Percentiles rank a stretch among this genome's conserved stretches.
phyloP scores from a whole-genome alignment of 495 filamentous ascomycete genomes.

The Trichoderma parareesei region DNA sequence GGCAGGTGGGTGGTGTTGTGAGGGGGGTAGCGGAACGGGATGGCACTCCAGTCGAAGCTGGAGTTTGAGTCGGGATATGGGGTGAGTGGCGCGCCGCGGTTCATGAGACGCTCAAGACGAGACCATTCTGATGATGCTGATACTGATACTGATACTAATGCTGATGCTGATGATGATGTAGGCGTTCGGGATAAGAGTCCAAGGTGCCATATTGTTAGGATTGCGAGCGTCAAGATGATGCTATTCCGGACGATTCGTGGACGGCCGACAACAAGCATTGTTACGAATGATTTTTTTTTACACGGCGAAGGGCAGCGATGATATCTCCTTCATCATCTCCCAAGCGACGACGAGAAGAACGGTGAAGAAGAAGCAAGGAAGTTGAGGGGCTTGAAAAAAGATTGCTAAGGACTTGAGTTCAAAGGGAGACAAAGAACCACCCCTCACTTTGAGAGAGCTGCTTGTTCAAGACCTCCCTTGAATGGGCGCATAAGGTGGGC shows the following conservation, averaged over 20 bases:
- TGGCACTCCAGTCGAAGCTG: constrained; percentile 51
- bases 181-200: not conserved
- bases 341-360: no score
- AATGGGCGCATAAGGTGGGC: no score
- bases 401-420: no score
- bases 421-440: no score
- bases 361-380: no score
- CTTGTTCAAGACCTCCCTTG: no score
- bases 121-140: not conserved
- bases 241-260: not conserved
- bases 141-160: no score
- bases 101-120: constrained; percentile 21
- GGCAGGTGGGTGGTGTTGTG: constrained; percentile 55
- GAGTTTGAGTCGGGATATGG: constrained; percentile 19
- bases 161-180: no score
- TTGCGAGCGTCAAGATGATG: not conserved
- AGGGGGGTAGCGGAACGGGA: constrained; percentile 49
- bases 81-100: constrained; percentile 15
- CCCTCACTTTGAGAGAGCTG: no score
- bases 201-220: not conserved
- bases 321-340: no score
- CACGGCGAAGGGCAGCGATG: not conserved
- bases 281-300: not conserved
- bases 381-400: no score
- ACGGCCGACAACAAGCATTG: not conserved